Conservation (phyloP, 2,329 filamentous ascomycete species). For the Parafenestella ontariensis region DNA sequence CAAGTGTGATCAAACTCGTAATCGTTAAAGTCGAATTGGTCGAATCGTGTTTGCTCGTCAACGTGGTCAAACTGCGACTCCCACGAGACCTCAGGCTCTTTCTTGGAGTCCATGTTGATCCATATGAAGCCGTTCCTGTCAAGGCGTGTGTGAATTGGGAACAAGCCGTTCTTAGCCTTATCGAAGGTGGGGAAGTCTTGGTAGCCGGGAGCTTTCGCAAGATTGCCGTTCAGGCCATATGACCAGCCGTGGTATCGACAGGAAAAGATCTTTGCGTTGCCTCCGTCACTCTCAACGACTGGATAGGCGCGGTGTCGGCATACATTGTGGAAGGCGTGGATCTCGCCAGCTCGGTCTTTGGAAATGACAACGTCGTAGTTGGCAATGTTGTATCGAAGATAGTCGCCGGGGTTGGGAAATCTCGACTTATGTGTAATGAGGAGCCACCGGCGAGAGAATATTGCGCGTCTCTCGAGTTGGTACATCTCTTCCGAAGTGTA, state of each 20-base stretch:
- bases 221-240: constrained; percentile 52
- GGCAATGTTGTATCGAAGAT: constrained; percentile 57
- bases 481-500: constrained; percentile 53
- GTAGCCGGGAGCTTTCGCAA: constrained; percentile 55
- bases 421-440: constrained; percentile 62
- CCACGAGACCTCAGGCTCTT: constrained; percentile 39
- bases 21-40: constrained; percentile 42
- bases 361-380: constrained; percentile 54
- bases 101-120: constrained; percentile 47
- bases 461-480: constrained; percentile 57
- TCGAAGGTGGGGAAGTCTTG: constrained; percentile 51
- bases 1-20: constrained; percentile 58
- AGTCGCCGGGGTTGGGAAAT: constrained; percentile 62
- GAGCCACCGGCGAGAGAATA: constrained; percentile 64
- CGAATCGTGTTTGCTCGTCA: constrained; percentile 44
- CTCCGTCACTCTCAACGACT: constrained; percentile 47
- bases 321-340: constrained; percentile 55
- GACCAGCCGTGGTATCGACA: constrained; percentile 59
- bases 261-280: constrained; percentile 50
- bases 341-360: constrained; percentile 45
- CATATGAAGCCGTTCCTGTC: constrained; percentile 46
- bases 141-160: constrained; percentile 44
- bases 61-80: constrained; percentile 38
- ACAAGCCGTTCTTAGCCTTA: constrained; percentile 46
- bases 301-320: constrained; percentile 56